phyloP scores from a whole-genome alignment of 75 land plant genomes.

The Pinus taeda region DNA sequence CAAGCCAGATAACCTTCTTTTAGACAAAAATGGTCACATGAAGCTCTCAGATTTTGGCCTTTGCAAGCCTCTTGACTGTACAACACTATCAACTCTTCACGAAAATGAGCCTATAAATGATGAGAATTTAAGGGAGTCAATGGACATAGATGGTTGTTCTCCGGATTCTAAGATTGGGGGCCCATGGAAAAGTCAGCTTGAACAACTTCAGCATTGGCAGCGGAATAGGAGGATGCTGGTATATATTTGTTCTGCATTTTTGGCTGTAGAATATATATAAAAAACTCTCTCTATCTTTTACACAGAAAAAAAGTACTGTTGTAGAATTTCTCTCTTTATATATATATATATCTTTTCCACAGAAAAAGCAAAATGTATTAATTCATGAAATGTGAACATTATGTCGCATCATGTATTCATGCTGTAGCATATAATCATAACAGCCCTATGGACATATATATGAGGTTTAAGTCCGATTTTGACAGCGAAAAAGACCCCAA shows the following conservation, averaged over 20 bases:
- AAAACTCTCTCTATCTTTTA: no score
- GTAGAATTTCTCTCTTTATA: no score
- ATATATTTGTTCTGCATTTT: neutral
- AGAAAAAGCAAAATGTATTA: no score
- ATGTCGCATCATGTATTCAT: no score
- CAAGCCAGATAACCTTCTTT: slow-evolving; percentile 84
- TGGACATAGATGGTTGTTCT: slow-evolving; percentile 75
- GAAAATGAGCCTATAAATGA: slow-evolving; percentile 64
- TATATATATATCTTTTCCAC: no score
- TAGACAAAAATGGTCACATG: slow-evolving; percentile 88
- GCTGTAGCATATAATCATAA: no score
- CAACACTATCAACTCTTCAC: slow-evolving; percentile 54
- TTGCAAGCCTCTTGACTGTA: slow-evolving; percentile 86
- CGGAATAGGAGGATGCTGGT: slow-evolving; percentile 78
- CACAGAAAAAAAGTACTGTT: no score
- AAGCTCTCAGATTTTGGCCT: slow-evolving; percentile 91
- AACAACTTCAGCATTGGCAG: slow-evolving; percentile 91
- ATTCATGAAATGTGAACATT: no score
- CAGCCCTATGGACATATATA: no score
- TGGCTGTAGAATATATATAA: neutral
- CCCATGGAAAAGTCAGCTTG: slow-evolving; percentile 66
- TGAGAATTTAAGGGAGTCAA: slow-evolving; percentile 55
- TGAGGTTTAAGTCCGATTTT: no score
- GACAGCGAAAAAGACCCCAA: no score
- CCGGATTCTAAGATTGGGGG: slow-evolving; percentile 32